Evolutionary conservation across 169 alveolate genomes (phyloP).

Genomic region (Amoebophrya sp.): DNA sequence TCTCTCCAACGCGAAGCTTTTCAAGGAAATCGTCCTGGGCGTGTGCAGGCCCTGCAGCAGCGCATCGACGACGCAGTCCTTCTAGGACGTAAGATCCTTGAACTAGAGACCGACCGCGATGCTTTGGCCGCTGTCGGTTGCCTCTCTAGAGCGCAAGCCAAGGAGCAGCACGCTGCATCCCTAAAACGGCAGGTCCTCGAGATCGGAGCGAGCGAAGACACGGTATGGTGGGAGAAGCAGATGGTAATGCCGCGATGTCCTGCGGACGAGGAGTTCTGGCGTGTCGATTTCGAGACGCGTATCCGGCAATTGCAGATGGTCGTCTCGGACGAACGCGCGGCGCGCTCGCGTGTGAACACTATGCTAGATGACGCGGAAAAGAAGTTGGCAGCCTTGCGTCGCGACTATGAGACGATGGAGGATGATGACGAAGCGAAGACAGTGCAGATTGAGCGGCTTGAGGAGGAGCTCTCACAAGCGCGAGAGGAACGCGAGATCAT

Average conservation of each 20-base stretch:
- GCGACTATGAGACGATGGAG: not conserved
- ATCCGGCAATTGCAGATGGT: conserved; percentile 7
- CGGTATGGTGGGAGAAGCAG: conserved; percentile 18
- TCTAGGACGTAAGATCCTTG: not conserved
- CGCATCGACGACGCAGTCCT: not conserved
- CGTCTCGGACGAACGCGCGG: not conserved
- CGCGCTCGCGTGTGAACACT: not conserved
- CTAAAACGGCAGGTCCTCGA: conserved; percentile 5
- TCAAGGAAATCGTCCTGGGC: not conserved
- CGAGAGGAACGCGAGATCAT: not conserved
- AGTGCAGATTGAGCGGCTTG: not conserved
- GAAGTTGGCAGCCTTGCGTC: not conserved
- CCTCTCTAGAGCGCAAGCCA: not conserved
- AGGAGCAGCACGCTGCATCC: not conserved
- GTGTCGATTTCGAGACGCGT: not conserved
- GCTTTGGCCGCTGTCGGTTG: not conserved
- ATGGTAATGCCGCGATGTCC: not conserved
- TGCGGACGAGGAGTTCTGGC: not conserved
- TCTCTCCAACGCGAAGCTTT: not conserved
- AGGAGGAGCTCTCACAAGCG: not conserved
- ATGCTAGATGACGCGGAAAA: not conserved
- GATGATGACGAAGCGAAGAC: not conserved
- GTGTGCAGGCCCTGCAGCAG: not conserved
- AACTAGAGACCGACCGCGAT: not conserved
- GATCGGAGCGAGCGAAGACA: not conserved